A percentile compares a stretch with the other conserved stretches of the same genome.
phyloP scores from a whole-genome alignment of 345 rosid species.

The Eucalyptus grandis region DNA sequence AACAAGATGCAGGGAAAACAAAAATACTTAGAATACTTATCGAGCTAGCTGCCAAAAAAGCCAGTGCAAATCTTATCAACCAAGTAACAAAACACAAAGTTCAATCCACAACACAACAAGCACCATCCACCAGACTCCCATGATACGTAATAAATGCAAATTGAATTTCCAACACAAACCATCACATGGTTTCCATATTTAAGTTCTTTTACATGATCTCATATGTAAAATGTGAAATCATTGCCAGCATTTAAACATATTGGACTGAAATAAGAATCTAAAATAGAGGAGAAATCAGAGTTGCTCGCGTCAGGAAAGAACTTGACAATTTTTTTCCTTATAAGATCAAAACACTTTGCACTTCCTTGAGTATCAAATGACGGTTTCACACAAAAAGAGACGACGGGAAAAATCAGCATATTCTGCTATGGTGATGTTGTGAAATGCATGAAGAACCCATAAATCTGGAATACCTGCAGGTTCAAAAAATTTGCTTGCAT shows the following conservation, averaged over 20 bases:
- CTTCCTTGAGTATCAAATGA: background rate
- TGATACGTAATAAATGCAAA: background rate
- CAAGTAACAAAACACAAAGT: background rate
- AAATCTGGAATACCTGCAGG: slow-evolving; percentile 50
- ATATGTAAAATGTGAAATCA: background rate
- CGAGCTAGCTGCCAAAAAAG: background rate
- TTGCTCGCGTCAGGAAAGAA: background rate
- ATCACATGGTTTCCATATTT: background rate
- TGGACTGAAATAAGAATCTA: background rate
- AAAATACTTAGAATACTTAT: background rate
- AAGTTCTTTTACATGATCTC: background rate
- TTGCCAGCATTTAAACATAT: background rate
- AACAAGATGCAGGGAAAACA: background rate
- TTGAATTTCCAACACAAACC: background rate
- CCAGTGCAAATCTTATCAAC: background rate
- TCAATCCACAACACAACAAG: background rate
- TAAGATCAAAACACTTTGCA: background rate
- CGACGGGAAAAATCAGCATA: background rate
- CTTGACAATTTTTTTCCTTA: background rate
- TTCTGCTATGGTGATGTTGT: background rate
- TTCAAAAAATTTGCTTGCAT: slow-evolving; percentile 92
- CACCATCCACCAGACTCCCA: background rate
- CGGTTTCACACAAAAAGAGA: background rate
- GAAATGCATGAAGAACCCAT: background rate
- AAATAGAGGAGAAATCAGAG: background rate